phyloP scores from a whole-genome alignment of 345 rosid species.

The Euphorbia pulcherrima region DNA sequence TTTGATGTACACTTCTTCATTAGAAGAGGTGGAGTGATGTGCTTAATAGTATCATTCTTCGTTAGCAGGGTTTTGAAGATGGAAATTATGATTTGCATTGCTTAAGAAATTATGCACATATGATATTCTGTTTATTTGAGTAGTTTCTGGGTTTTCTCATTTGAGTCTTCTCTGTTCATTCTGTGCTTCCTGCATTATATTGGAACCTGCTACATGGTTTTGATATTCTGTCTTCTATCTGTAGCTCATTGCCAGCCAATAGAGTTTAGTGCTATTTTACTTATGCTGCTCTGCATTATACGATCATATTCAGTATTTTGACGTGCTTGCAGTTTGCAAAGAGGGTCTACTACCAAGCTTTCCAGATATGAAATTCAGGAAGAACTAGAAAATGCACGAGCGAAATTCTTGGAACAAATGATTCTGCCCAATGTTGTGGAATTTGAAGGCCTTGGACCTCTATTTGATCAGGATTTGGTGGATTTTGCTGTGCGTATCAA shows the following conservation, averaged over 20 bases:
- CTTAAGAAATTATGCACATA: neutral
- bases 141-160: neutral
- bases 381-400: conserved; percentile 68
- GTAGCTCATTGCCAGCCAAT: neutral
- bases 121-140: neutral
- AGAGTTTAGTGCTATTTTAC: neutral
- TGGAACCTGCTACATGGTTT: neutral
- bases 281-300: neutral
- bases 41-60: neutral
- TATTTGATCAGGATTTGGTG: conserved; percentile 48
- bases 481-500: conserved; percentile 59
- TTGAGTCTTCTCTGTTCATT: neutral
- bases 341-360: conserved; percentile 46
- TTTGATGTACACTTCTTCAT: neutral
- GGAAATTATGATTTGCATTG: conserved; percentile 7
- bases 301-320: conserved; percentile 1
- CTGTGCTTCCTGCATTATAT: neutral
- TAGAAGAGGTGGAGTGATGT: neutral
- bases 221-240: neutral
- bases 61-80: conserved; percentile 4
- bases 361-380: conserved; percentile 62
- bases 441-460: conserved; percentile 58
- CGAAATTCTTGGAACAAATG: conserved; percentile 65
- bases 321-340: conserved; percentile 46
- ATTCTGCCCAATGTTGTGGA: conserved; percentile 70